Percentiles rank a stretch among this genome's conserved stretches.
Conservation (phyloP, 2,329 filamentous ascomycete genomes). For the Fusarium verticillioides region DNA sequence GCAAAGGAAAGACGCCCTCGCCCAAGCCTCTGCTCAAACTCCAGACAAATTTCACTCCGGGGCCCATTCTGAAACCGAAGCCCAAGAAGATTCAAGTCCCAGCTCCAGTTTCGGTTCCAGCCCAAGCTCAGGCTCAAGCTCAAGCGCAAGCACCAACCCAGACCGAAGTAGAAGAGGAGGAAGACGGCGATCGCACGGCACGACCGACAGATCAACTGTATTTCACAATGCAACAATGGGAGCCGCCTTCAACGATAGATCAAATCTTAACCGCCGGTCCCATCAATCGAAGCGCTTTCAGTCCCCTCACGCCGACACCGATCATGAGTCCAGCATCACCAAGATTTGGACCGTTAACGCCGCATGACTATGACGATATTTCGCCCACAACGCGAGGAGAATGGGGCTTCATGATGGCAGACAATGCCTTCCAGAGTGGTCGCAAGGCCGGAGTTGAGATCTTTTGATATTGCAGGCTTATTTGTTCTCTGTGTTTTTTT, state of each 20-base stretch:
- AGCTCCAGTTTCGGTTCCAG: not conserved
- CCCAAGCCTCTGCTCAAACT: slow-evolving; percentile 53
- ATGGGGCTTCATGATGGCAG: slow-evolving; percentile 70
- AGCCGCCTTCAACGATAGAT: slow-evolving; percentile 54
- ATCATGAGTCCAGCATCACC: slow-evolving; percentile 38
- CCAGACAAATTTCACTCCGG: slow-evolving; percentile 55
- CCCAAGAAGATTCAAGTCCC: slow-evolving; percentile 19
- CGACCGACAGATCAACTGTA: slow-evolving; percentile 48
- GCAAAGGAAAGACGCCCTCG: slow-evolving; percentile 40
- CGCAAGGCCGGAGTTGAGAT: slow-evolving; percentile 61
- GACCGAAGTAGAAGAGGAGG: slow-evolving; percentile 43
- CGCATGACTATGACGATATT: slow-evolving; percentile 70
- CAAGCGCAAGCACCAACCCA: not conserved
- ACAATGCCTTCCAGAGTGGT: slow-evolving; percentile 55
- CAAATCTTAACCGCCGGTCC: slow-evolving; percentile 52
- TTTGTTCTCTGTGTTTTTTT: not conserved
- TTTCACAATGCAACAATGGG: slow-evolving; percentile 46
- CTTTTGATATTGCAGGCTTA: slow-evolving; percentile 17
- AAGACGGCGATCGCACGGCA: slow-evolving; percentile 53
- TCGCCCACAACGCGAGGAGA: slow-evolving; percentile 71
- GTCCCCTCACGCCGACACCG: slow-evolving; percentile 38
- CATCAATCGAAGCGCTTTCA: slow-evolving; percentile 35
- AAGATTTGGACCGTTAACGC: slow-evolving; percentile 62
- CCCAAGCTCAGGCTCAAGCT: not conserved
- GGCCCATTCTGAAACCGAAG: slow-evolving; percentile 17